Evolutionary conservation across 495 filamentous ascomycete species (phyloP).

Genomic region (Penicillium steckii): DNA sequence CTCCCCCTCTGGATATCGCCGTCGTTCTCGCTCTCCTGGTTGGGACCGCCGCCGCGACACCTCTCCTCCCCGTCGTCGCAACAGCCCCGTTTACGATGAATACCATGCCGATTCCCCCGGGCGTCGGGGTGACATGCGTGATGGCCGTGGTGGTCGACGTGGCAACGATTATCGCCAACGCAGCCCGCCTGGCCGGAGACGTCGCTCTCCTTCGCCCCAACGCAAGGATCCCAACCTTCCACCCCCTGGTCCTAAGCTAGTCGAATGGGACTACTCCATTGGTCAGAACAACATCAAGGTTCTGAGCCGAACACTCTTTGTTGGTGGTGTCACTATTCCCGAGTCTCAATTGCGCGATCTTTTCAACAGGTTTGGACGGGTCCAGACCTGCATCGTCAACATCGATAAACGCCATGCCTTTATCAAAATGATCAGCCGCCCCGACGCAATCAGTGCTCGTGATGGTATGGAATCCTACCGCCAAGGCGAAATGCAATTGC

Average conservation of each 20-base stretch:
- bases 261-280: constrained; percentile 76
- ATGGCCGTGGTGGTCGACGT: constrained; percentile 50
- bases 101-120: constrained; percentile 61
- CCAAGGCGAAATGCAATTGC: constrained; percentile 67
- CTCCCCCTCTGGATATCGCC: constrained; percentile 61
- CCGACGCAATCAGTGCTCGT: constrained; percentile 79
- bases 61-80: constrained; percentile 58
- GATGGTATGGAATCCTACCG: constrained; percentile 86
- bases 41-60: constrained; percentile 65
- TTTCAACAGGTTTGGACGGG: constrained; percentile 76
- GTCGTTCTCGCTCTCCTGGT: constrained; percentile 73
- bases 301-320: constrained; percentile 90
- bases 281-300: constrained; percentile 82
- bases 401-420: constrained; percentile 97
- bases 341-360: constrained; percentile 77
- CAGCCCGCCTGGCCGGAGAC: constrained; percentile 65
- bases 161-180: constrained; percentile 78
- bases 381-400: constrained; percentile 98
- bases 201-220: constrained; percentile 59
- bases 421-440: constrained; percentile 93
- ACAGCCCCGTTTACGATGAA: constrained; percentile 71
- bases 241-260: constrained; percentile 67
- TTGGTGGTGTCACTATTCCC: constrained; percentile 88
- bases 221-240: constrained; percentile 53
- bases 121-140: constrained; percentile 58